Evolutionary conservation across 192 early-diverging fungal genomes (phyloP), one percentile per base, ranked within the genome.

Genomic region (Backusella luteola): DNA sequence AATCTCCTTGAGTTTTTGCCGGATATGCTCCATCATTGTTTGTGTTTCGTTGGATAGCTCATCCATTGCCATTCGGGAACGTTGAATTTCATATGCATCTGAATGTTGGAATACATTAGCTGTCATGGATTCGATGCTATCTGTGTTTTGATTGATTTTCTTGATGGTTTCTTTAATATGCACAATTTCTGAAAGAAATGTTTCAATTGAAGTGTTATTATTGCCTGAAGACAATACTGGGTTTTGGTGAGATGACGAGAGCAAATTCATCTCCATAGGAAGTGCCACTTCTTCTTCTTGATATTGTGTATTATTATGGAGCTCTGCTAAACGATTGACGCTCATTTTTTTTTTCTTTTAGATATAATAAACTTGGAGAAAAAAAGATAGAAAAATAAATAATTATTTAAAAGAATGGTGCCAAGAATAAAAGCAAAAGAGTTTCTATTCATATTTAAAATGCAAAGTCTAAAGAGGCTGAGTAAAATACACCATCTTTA

Each of bases 1-100:
- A 19, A 83, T 79, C 19, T 76, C 78, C 52, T 77, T 79, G 11
- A 83, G 29, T 32, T 78, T 75, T n/a, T 75, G 63, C 41, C 77
- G 79, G 2, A 83, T 76, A 34, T 52, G 63, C 29, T 32, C 67
- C 69, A 83, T 79, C 15, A 59, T 53, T 12, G 26, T n/a, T 32
- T 83, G 74, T 0, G 78, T 79, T 17, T 79, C 78, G 2, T 70
- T 32, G 17, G 78, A 77, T 9, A 77, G 9, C 0, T 69, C 32
- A 9, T 76, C 75, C 34, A 83, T 36, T 23, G 71, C 42, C 26
- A 21, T 38, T 6, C 81, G 66, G 14, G 67, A 52, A 1, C 81
- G 75, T 4, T 36, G 21, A 2, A 78, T 70, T 59, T 83, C 78
- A 2, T 4, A 6, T 12, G 77, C 82, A 32, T 79, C 82, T 0